Base-by-base conservation (phyloP, 2,329 filamentous ascomycete species). In the Ophiostoma australiae region DNA sequence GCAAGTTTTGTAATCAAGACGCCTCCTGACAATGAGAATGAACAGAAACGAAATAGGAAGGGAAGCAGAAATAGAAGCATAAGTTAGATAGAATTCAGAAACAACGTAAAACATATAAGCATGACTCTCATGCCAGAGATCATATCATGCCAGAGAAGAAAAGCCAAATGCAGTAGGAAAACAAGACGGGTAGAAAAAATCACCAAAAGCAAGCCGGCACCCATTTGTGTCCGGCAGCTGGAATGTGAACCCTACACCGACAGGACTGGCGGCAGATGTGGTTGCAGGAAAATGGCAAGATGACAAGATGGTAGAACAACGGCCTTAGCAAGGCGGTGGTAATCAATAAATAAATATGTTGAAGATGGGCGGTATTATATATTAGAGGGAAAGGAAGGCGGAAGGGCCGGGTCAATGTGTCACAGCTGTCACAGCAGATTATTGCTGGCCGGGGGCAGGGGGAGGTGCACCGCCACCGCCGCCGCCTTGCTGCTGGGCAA, bases 401-500 rank as follows among this genome's bases (percentile, higher is more conserved):
- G 27, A 48, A 17, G 20, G 44, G 37, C 37, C 10, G 10, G 37
- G 6, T 39, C 15, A 15, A 48, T 48, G 44, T 13, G 13, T 15
- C 44, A 48, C 44, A 48, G 37, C 37, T 10, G 10, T 11, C 3
- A 39, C 8, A 31, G 27, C 27, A 67, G 20, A 31, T 27, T 44
- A 31, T 31, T 68, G 20, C 33, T 71, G 67, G 13, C 72, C 72
- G 3, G 73, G 73, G 0, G 72, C 70, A 13, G 71, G 71, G 7
- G 71, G 67, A 6, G 69, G 67, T 1, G 67, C 73, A 20, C 70
- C 70, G 15, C 66, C 63, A 10, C 72, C 67, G 72, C 73, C 73
- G 7, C 65, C 71, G 13, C 63, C 58, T 70, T 74, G 72, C 70
- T 79, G 78, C 70, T 80, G 78, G 20, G 78, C 78, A 77, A 85